phyloP scores from a whole-genome alignment of 2,329 filamentous ascomycete genomes.

The Hypoxylon sp. region DNA sequence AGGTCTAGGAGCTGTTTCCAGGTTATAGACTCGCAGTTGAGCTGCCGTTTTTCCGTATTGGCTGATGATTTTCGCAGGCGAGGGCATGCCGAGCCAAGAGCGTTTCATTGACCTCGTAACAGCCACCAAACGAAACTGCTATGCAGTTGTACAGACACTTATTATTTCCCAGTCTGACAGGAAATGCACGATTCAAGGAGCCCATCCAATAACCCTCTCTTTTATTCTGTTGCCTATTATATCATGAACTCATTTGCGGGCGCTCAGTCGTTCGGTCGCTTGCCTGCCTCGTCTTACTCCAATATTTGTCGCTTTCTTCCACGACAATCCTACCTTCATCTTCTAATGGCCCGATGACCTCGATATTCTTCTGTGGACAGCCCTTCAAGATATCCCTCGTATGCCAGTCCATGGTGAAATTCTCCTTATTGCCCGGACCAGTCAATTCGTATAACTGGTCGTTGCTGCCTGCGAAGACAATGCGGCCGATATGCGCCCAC shows the following conservation, averaged over 20 bases:
- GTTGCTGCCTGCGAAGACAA: conserved; percentile 67
- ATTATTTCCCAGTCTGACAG: background rate
- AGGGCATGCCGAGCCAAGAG: conserved; percentile 8
- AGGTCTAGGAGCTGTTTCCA: background rate
- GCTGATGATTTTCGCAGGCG: background rate
- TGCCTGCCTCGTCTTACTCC: conserved; percentile 55
- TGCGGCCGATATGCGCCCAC: conserved; percentile 68
- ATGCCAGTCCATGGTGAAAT: conserved; percentile 66
- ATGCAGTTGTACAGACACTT: conserved; percentile 14
- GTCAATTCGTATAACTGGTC: conserved; percentile 62
- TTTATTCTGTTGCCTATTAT: background rate
- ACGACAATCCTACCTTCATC: conserved; percentile 62
- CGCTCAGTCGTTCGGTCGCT: background rate
- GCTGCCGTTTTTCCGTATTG: background rate
- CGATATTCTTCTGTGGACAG: conserved; percentile 63
- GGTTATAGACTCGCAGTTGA: background rate
- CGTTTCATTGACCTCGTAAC: conserved; percentile 32
- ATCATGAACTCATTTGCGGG: background rate
- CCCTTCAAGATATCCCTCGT: conserved; percentile 63
- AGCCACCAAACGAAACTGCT: conserved; percentile 16
- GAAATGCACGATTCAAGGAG: background rate
- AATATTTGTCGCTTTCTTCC: conserved; percentile 63
- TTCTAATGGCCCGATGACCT: conserved; percentile 64
- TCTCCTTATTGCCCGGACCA: conserved; percentile 64
- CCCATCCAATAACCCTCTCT: background rate